Percentiles rank a stretch among this genome's conserved stretches.
Conservation (phyloP, 352 stramenopile genomes). For the Pythium myriotylum region DNA sequence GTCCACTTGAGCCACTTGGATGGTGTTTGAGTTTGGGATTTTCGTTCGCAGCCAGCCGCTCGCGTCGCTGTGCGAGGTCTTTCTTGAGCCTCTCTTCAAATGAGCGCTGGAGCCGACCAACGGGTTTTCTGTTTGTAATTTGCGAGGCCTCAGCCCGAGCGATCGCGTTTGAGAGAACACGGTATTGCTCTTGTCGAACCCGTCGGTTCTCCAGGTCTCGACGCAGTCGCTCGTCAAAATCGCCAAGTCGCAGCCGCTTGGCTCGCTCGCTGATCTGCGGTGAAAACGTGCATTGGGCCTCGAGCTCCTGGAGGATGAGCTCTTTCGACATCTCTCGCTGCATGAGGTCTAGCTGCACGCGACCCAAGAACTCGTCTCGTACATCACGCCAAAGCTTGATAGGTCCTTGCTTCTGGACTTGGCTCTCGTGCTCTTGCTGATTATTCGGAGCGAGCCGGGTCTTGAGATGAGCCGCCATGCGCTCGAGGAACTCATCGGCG, state of each 20-base stretch:
- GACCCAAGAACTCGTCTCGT: conserved; percentile 64
- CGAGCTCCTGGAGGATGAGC: conserved; percentile 51
- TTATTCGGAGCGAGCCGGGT: conserved; percentile 16
- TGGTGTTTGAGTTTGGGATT: background rate
- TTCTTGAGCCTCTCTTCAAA: conserved; percentile 53
- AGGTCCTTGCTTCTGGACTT: background rate
- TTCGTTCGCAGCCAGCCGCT: conserved; percentile 11
- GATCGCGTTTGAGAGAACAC: conserved; percentile 16
- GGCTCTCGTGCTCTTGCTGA: conserved; percentile 10
- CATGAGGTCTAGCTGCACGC: conserved; percentile 61
- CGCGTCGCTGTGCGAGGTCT: conserved; percentile 49
- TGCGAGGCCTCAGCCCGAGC: conserved; percentile 14
- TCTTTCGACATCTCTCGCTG: conserved; percentile 54
- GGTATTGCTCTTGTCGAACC: conserved; percentile 41
- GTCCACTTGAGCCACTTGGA: background rate
- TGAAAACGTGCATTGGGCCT: conserved; percentile 58
- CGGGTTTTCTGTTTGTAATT: background rate
- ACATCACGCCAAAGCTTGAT: conserved; percentile 47
- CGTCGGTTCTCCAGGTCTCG: conserved; percentile 55
- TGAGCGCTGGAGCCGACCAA: conserved; percentile 2
- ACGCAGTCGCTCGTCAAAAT: conserved; percentile 63
- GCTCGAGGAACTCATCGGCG: conserved; percentile 60
- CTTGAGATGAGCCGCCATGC: conserved; percentile 47
- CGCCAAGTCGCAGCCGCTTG: conserved; percentile 43
- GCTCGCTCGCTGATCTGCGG: conserved; percentile 45